Evolutionary conservation across 768 basidiomycete species (phyloP).

Genomic region (Collybia nuda): DNA sequence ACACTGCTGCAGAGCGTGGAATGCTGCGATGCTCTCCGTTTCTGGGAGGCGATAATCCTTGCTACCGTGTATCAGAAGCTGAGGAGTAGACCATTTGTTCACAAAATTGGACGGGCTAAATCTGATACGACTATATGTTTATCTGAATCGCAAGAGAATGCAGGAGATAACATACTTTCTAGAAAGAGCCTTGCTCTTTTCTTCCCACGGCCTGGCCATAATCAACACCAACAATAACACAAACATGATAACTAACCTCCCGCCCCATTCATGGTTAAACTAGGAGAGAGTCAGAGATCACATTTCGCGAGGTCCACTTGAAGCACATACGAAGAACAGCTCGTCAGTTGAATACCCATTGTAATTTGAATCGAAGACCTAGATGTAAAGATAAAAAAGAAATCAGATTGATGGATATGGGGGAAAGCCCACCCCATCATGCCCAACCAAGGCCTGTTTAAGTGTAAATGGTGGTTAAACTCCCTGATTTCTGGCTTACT

Average conservation of each 20-base stretch:
- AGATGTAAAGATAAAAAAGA: not conserved
- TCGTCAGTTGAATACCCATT: constrained; percentile 92
- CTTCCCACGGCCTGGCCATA: constrained; percentile 61
- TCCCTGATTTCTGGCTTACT: constrained; percentile 18
- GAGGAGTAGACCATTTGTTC: constrained; percentile 81
- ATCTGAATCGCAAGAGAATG: not conserved
- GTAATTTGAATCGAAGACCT: constrained; percentile 77
- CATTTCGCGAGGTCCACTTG: no score
- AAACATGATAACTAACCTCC: constrained; percentile 33
- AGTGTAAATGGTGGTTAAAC: no score
- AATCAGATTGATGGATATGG: not conserved
- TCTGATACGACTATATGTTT: constrained; percentile 28
- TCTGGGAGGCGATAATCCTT: constrained; percentile 90
- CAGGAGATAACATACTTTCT: constrained; percentile 47
- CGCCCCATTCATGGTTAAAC: constrained; percentile 90
- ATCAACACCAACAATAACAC: not conserved
- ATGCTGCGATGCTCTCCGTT: constrained; percentile 79
- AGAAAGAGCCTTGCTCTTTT: constrained; percentile 49
- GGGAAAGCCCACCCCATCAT: constrained; percentile 71
- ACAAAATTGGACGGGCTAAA: constrained; percentile 84
- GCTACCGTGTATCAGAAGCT: constrained; percentile 82
- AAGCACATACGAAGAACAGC: constrained; percentile 73
- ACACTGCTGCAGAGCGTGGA: constrained; percentile 84
- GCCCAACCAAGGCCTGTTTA: constrained; percentile 70
- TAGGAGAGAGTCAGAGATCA: constrained; percentile 21